phyloP scores from a whole-genome alignment of 2,329 filamentous ascomycete genomes.

The Apiospora hydei region DNA sequence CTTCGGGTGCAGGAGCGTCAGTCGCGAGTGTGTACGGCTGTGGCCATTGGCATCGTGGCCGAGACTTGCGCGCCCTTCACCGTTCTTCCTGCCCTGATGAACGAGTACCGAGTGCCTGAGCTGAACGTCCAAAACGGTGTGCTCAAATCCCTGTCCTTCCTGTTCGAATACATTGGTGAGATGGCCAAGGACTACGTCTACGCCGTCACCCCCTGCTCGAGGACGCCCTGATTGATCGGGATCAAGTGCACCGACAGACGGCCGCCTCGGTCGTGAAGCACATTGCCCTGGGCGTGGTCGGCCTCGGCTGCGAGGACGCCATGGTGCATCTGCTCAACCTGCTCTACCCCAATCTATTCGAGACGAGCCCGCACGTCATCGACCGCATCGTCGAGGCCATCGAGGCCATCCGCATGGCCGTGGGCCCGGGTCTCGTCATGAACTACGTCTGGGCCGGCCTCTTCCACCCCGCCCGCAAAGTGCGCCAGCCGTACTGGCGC shows the following conservation, averaged over 20 bases:
- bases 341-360: constrained; percentile 95
- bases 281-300: constrained; percentile 95
- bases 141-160: constrained; percentile 93
- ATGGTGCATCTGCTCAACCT: constrained; percentile 98
- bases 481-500: constrained; percentile 93
- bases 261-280: constrained; percentile 98
- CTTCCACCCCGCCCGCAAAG: constrained; percentile 96
- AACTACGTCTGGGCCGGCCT: constrained; percentile 98
- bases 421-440: constrained; percentile 90
- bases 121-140: constrained; percentile 99
- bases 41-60: constrained; percentile 97
- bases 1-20: constrained; percentile 96
- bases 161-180: constrained; percentile 99
- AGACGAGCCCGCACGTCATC: constrained; percentile 97
- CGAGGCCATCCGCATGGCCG: constrained; percentile 91
- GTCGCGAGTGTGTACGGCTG: constrained; percentile 96
- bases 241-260: constrained; percentile 97
- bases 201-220: constrained; percentile 95
- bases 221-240: constrained; percentile 95
- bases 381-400: constrained; percentile 98
- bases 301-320: constrained; percentile 95
- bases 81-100: constrained; percentile 98
- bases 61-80: constrained; percentile 99
- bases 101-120: constrained; percentile 97
- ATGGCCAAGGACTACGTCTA: constrained; percentile 99